Base-by-base conservation (phyloP, 352 stramenopile species). In the Pelagophyceae sp. region DNA sequence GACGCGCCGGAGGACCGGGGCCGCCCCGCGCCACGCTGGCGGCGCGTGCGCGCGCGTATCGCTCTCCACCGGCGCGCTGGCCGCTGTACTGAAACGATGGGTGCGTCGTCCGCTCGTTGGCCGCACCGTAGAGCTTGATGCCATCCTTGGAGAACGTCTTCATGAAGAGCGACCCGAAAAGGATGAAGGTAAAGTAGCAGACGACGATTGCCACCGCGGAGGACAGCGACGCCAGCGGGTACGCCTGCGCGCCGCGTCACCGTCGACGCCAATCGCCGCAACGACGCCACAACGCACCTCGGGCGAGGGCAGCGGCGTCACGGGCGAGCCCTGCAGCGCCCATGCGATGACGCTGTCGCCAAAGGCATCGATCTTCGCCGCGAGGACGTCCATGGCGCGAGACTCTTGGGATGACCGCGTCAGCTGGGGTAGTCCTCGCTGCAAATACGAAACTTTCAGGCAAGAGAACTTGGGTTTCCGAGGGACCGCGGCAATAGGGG, bases 171-270 rank as follows among this genome's bases (percentile, higher is more conserved):
- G 82, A 87, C 50, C 87, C 87, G 60, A 91, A 61, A 0, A 88
- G 27, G 32, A 91, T 85, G 80, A 91, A 89, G 17, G 83, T 54
- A 11, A 91, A 65, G 76, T 91, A 91, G 0, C 78, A 78, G 33
- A 85, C 61, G 29, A 85, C 87, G 45, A 91, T 84, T 58, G 75
- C 83, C 37, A 86, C 83, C 29, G 87, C 87, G 37, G 79, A 83
- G 15, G 79, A 61, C 77, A 91, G 89, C 72, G 87, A 83, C 29
- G 83, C 38, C 51, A 78, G 64, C 19, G 69, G 38, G 1, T n/a
- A 78, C 17, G 27, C 38, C 74, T 58, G 32, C 11, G 54, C 15
- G 11, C 2, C 54, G 54, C 15, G 54, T n/a, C 11, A 15, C n/a
- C n/a, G n/a, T n/a, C n/a, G n/a, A n/a, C n/a, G 54, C 54, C 2